A percentile compares a stretch with the other conserved stretches of the same genome.
These are phyloP conservation scores for Aspergillus sp. DNA, from an alignment of 2,329 filamentous ascomycete genomes.

Conservation along the genomic window DNA sequence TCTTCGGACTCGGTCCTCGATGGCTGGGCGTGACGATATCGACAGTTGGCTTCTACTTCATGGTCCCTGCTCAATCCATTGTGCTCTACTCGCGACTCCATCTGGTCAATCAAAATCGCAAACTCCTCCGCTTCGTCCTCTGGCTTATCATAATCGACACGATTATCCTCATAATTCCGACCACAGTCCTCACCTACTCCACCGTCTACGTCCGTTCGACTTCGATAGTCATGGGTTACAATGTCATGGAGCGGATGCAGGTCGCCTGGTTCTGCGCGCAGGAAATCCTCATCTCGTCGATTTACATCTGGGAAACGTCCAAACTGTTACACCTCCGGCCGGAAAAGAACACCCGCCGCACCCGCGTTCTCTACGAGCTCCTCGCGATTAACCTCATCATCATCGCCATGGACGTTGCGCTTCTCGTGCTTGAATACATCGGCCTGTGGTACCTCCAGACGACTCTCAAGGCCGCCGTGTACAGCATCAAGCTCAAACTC, in stretches of 20 bases:
- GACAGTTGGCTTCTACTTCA: constrained; percentile 56
- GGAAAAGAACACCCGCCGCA: constrained; percentile 35
- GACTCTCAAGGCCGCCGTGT: constrained; percentile 47
- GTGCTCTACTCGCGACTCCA: constrained; percentile 64
- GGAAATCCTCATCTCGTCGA: constrained; percentile 47
- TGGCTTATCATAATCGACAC: constrained; percentile 59
- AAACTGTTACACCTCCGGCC: constrained; percentile 41
- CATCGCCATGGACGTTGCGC: constrained; percentile 46
- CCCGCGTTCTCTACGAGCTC: constrained; percentile 48
- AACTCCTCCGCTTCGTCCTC: constrained; percentile 50
- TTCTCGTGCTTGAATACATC: constrained; percentile 46
- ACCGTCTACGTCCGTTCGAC: constrained; percentile 25
- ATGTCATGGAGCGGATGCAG: constrained; percentile 45
- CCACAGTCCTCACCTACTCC: constrained; percentile 55
- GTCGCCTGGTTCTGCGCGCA: constrained; percentile 45
- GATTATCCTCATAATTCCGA: constrained; percentile 53
- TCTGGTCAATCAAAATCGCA: constrained; percentile 54
- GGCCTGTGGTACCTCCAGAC: constrained; percentile 46
- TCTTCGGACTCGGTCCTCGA: constrained; percentile 34
- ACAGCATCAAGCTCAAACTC: constrained; percentile 51
- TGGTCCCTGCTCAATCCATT: constrained; percentile 63
- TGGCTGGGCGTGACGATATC: constrained; percentile 43
- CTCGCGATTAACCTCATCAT: constrained; percentile 51
- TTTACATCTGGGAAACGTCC: constrained; percentile 55
- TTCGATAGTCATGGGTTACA: constrained; percentile 39